Base-by-base conservation (phyloP, 2,329 filamentous ascomycete species). In the Elsinoe ampelina region DNA sequence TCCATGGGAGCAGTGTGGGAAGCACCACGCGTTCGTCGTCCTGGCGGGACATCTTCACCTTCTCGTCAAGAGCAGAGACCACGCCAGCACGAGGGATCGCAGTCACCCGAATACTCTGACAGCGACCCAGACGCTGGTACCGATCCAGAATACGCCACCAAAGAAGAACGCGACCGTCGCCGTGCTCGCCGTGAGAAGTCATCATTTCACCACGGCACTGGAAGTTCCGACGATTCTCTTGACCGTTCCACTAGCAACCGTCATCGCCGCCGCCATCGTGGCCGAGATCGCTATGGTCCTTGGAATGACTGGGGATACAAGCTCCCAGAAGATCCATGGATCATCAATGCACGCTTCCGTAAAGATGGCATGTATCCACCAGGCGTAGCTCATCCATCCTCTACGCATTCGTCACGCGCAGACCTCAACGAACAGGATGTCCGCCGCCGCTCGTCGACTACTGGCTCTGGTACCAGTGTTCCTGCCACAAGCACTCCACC, bases 261-360 rank as follows among this genome's bases (percentile, higher is more conserved):
- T 17, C 61, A 63, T 32, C 63, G 70, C 51, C 69, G 69, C n/a
- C 45, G 57, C 30, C 55, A 52, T 8, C 66, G 73, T 8, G 65
- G 67, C 15, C 70, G 70, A 54, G 71, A 71, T 58, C 69, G 72
- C 22, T 71, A 72, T 59, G 74, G 73, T 15, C 68, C 71, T 11
- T 72, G 70, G 64, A 77, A 78, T 59, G 75, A 78, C 63, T 78
- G 72, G 63, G 81, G 86, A 59, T 95, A 95, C 70, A 84, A 83
- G 62, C 80, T 97, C n/a, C 90, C 91, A 0, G 89, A 89, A 58
- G 92, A 97, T 66, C 89, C 91, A 10, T 97, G 91, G 91, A 88
- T 95, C 61, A 95, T 97, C 67, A 85, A 87, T 60, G 89, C 93
- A 22, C 86, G 92, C 50, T 93, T 95, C 79, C 80, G 85, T 61